Conservation (phyloP, 495 filamentous ascomycete species). For the Aspergillus olivimuriae region DNA sequence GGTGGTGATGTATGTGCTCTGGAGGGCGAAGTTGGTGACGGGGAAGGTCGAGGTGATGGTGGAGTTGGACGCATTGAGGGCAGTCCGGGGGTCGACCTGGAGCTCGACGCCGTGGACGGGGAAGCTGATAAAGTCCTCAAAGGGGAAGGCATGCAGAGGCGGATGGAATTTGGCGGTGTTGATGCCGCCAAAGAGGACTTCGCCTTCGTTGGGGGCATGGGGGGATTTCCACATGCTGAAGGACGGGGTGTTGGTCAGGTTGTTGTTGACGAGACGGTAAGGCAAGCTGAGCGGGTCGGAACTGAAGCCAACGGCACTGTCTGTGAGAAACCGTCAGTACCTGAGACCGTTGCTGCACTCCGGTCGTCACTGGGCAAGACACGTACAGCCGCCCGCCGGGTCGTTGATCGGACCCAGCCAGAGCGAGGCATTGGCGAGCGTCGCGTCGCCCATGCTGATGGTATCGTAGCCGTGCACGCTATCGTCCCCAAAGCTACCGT, state of each 20-base stretch:
- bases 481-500: background rate
- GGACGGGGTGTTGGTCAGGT: conserved; percentile 4
- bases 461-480: conserved; percentile 1
- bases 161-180: conserved; percentile 4
- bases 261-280: conserved; percentile 2
- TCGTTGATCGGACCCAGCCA: background rate
- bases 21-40: conserved; percentile 1
- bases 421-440: conserved; percentile 1
- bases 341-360: too few species aligned
- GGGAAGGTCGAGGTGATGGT: conserved; percentile 3
- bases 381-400: background rate
- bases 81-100: conserved; percentile 1
- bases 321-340: too few species aligned
- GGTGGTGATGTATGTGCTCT: conserved; percentile 2
- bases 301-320: conserved; percentile 4
- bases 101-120: conserved; percentile 3
- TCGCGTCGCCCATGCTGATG: background rate
- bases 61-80: conserved; percentile 1
- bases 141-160: conserved; percentile 4
- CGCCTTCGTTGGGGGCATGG: background rate
- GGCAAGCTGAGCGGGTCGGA: background rate
- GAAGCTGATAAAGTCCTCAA: conserved; percentile 1
- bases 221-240: conserved; percentile 2
- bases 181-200: conserved; percentile 5
- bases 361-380: too few species aligned